Evolutionary conservation across 257 asterid species (phyloP), one percentile per base, ranked within the genome.

Genomic region (Parsonsia alboflavescens): DNA sequence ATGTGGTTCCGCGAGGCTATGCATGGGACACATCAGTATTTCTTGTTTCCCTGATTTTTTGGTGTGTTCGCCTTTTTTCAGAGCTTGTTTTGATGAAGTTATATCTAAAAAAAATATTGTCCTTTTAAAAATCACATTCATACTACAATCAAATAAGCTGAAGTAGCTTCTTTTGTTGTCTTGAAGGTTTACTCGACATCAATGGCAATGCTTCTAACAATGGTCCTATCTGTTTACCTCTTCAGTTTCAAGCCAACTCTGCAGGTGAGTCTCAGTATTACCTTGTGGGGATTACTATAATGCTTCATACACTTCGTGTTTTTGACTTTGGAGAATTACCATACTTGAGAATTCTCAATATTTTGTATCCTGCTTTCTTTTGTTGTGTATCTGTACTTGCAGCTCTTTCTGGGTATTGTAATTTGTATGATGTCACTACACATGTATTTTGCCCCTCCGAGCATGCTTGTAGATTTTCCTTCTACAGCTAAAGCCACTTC

Each of bases 351-450:
- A n/a, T 12, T 36, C 48, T 42, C 22, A 68, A 17, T 17, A 7
- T 8, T 58, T 10, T 10, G 50, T 68, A 45, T 70, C 30, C 22
- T 28, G 17, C 41, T 28, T 70, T 71, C 61, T 41, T 73, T 28
- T 44, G 57, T 64, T 57, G 36, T 64, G 69, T 84, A 33, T 33
- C 39, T 33, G 42, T 70, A 36, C 39, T 30, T 81, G 85, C 96
- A 95, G 99, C 96, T 95, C 67, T 90, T 92, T 81, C 77, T 95
- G 83, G 98, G 99, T 66, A 90, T 92, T 63, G 76, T 88, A 52
- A 78, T 92, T 76, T 95, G 98, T 94, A 90, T 90, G 93, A 87
- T 95, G 98, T 92, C 99, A n/a, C 82, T 95, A 72, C 97, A 92
- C 80, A 90, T 95, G 96, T 90, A 95, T 80, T 95, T 92, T 73